A percentile compares a stretch with the other conserved stretches of the same genome.
phyloP scores from a whole-genome alignment of 2,329 filamentous ascomycete genomes.

The Penicillium sp. region DNA sequence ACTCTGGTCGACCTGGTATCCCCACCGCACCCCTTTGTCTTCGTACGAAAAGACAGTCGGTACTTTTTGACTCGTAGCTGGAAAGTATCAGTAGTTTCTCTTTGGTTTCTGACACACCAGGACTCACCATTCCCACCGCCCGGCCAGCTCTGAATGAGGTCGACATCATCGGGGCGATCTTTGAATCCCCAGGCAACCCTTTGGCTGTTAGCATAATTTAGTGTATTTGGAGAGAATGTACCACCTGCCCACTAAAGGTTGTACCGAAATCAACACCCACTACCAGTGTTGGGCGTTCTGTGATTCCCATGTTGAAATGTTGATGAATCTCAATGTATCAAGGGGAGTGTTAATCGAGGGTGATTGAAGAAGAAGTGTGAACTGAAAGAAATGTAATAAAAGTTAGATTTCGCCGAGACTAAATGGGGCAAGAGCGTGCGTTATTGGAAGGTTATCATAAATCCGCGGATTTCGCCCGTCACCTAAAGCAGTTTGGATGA shows the following conservation, averaged over 20 bases:
- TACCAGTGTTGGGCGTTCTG: slow-evolving; percentile 9
- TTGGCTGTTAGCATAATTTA: neutral
- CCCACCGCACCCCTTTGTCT: slow-evolving; percentile 19
- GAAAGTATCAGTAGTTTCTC: too few species aligned
- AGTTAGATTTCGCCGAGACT: too few species aligned
- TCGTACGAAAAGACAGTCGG: slow-evolving; percentile 19
- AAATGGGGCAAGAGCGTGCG: too few species aligned
- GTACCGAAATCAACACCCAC: slow-evolving; percentile 35
- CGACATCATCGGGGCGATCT: slow-evolving; percentile 15
- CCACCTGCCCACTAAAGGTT: slow-evolving; percentile 31
- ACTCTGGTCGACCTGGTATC: slow-evolving; percentile 20
- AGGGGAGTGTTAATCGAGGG: too few species aligned
- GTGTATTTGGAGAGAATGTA: neutral
- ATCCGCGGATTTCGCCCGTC: too few species aligned
- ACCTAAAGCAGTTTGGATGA: too few species aligned
- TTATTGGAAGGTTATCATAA: too few species aligned
- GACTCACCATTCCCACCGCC: slow-evolving; percentile 24
- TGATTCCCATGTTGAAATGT: too few species aligned
- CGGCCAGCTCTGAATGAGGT: slow-evolving; percentile 29
- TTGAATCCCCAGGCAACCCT: slow-evolving; percentile 22
- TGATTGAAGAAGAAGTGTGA: too few species aligned
- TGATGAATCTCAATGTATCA: too few species aligned
- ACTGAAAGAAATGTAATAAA: too few species aligned
- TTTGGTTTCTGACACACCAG: neutral
- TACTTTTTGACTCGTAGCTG: slow-evolving; percentile 17